These are phyloP conservation scores for Colletotrichum eleusines DNA, from an alignment of 2,329 filamentous ascomycete genomes.

Conservation along the genomic window DNA sequence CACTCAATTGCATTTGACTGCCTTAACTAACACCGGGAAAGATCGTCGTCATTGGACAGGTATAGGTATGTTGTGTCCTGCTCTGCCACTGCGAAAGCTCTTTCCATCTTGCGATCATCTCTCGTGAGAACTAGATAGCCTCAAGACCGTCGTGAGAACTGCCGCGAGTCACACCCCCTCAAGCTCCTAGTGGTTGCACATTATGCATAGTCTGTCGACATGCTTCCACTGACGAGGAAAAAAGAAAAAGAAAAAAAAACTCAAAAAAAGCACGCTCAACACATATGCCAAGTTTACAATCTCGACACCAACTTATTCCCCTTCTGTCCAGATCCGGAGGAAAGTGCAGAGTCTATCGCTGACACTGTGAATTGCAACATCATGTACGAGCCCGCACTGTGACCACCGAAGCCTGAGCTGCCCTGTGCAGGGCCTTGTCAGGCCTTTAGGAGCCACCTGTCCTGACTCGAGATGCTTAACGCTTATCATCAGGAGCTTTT, in stretches of 20 bases:
- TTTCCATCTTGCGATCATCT: conserved; percentile 21
- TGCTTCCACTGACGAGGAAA: background rate
- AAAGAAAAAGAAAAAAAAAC: too few relatives aligned
- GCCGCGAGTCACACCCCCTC: background rate
- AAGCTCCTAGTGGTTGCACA: conserved; percentile 11
- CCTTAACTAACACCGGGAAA: background rate
- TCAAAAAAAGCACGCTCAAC: conserved; percentile 6
- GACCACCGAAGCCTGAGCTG: conserved; percentile 5
- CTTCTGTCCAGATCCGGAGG: conserved; percentile 14
- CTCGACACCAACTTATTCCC: conserved; percentile 22
- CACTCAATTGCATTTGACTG: background rate
- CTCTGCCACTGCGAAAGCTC: background rate
- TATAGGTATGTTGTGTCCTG: background rate
- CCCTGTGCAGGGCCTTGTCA: background rate
- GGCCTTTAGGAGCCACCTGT: background rate
- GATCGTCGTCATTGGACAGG: background rate
- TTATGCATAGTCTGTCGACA: conserved; percentile 8
- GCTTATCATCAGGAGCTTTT: conserved; percentile 39
- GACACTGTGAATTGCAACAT: conserved; percentile 28
- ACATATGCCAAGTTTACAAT: conserved; percentile 27
- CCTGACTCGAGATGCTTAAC: conserved; percentile 27
- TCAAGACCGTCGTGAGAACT: conserved; percentile 14
- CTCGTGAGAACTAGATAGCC: conserved; percentile 7
- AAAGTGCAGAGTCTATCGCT: conserved; percentile 30
- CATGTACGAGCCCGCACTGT: conserved; percentile 23